Evolutionary conservation across 106 monocot species (phyloP).

Genomic region (Dendrobium huoshanense): DNA sequence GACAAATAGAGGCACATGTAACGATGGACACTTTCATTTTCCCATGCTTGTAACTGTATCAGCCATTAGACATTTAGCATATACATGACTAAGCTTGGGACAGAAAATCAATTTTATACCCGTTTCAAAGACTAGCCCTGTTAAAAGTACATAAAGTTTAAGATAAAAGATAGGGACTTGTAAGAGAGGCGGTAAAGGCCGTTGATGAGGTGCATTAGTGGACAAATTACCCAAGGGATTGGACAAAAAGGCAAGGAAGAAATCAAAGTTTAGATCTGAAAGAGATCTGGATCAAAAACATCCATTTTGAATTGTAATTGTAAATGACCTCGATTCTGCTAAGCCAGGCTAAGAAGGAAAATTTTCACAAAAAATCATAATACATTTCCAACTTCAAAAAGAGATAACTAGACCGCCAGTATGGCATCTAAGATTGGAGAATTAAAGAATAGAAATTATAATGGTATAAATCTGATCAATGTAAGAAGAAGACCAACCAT

Average conservation of each 20-base stretch:
- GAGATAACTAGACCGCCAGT: neutral
- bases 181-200: no score
- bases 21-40: constrained; percentile 21
- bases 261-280: neutral
- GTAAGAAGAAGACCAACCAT: no score
- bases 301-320: neutral
- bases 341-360: neutral
- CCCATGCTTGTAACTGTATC: constrained; percentile 38
- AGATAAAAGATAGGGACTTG: no score
- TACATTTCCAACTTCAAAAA: neutral
- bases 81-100: constrained; percentile 30
- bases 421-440: no score
- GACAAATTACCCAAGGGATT: no score
- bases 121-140: neutral
- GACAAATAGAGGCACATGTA: constrained; percentile 8
- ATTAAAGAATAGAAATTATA: no score
- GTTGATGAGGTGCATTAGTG: no score
- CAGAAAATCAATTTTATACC: neutral
- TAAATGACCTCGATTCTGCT: neutral
- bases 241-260: neutral
- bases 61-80: constrained; percentile 11
- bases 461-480: no score
- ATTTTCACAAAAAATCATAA: neutral
- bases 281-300: neutral
- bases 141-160: neutral